Conservation (phyloP, 768 basidiomycete genomes). For the Panus rudis region DNA sequence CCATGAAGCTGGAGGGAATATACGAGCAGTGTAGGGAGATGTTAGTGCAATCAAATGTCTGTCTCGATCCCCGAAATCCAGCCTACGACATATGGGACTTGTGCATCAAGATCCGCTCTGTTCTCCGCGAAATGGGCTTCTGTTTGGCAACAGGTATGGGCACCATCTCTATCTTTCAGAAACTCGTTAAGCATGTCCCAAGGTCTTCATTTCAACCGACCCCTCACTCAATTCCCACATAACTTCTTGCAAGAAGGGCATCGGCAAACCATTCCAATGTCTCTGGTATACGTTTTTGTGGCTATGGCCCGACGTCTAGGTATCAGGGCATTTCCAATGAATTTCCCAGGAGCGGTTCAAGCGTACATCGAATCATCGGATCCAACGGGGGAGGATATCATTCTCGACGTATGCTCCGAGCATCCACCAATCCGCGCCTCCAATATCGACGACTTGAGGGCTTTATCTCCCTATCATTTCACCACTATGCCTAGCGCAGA, state of each 20-base stretch:
- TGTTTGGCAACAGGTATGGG: conserved; percentile 35
- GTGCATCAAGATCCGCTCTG: conserved; percentile 40
- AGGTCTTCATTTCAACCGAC: conserved; percentile 34
- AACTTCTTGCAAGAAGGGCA: conserved; percentile 39
- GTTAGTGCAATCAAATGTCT: conserved; percentile 24
- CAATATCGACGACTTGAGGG: conserved; percentile 8
- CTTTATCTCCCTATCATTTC: conserved; percentile 7
- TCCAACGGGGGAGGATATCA: conserved; percentile 28
- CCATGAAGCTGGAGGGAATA: conserved; percentile 32
- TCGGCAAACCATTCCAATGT: conserved; percentile 50
- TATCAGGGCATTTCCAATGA: conserved; percentile 43
- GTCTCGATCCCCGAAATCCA: conserved; percentile 24
- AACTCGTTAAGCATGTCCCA: too few species aligned
- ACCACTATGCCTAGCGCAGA: neutral
- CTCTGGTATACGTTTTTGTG: conserved; percentile 52
- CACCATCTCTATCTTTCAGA: too few species aligned
- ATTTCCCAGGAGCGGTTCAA: conserved; percentile 51
- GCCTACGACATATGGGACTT: conserved; percentile 28
- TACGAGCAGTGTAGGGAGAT: conserved; percentile 32
- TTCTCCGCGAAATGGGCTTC: conserved; percentile 44
- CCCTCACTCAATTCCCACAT: conserved; percentile 56
- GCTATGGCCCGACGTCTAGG: conserved; percentile 45
- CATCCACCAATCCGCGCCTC: conserved; percentile 6
- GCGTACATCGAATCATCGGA: conserved; percentile 39
- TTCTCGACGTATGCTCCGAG: conserved; percentile 36